Evolutionary conservation across 2,329 filamentous ascomycete genomes (phyloP).

Genomic region (Arthrobotrys entomopaga): DNA sequence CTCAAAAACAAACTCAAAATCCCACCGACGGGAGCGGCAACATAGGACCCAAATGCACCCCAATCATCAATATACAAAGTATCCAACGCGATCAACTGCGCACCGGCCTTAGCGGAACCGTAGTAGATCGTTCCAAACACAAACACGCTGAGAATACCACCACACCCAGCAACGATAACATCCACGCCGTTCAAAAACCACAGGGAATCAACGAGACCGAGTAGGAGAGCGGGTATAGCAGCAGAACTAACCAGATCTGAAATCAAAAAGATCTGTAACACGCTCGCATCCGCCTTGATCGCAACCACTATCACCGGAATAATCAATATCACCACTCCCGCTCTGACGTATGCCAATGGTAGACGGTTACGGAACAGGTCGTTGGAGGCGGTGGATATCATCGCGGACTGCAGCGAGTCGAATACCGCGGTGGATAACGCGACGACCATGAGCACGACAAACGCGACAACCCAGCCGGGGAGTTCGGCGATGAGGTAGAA

Average conservation of each 20-base stretch:
- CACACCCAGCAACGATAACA: constrained; percentile 79
- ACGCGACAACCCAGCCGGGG: constrained; percentile 81
- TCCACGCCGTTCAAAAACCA: constrained; percentile 85
- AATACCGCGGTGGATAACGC: constrained; percentile 80
- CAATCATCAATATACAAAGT: constrained; percentile 80
- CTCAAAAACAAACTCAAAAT: constrained; percentile 30
- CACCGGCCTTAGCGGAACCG: constrained; percentile 72
- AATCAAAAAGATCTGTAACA: constrained; percentile 84
- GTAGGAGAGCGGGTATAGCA: constrained; percentile 76
- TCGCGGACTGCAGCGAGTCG: constrained; percentile 81
- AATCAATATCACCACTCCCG: constrained; percentile 75
- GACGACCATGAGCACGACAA: constrained; percentile 83
- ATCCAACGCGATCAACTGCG: constrained; percentile 75
- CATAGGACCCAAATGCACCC: constrained; percentile 74
- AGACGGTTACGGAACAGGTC: constrained; percentile 85
- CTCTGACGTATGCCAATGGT: constrained; percentile 78
- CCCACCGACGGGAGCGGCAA: constrained; percentile 44
- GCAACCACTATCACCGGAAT: constrained; percentile 79
- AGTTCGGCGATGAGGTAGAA: constrained; percentile 78
- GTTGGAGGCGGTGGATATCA: constrained; percentile 86
- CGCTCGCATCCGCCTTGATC: constrained; percentile 73
- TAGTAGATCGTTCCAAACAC: constrained; percentile 84
- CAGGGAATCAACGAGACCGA: constrained; percentile 72
- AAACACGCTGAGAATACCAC: constrained; percentile 81
- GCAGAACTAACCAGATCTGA: constrained; percentile 81